Evolutionary conservation across 306 rosid genomes (phyloP), one percentile per base, ranked within the genome.

Genomic region (Arachis stenosperma): DNA sequence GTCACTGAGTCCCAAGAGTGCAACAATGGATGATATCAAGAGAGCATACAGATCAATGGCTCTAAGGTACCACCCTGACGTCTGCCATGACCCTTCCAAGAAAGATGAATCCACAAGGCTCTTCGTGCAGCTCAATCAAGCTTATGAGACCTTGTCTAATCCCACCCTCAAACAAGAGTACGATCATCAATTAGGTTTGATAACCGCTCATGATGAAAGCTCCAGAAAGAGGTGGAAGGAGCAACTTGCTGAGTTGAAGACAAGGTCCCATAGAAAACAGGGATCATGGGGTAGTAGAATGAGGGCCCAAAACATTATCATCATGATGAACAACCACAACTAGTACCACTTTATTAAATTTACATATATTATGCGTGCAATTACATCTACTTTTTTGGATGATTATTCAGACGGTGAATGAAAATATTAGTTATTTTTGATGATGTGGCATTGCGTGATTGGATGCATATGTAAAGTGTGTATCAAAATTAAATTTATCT

Each of bases 1-100:
- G 4, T 67, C 74, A 7, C 44, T 90, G 81, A 88, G 81, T 57
- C 69, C 84, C 0, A 39, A 63, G 2, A 76, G 41, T 3, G 86
- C 88, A 29, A 88, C 84, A 52, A 33, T 11, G 36, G 82, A 80
- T 14, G 97, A 90, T 33, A 85, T 88, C 42, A 90, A 86, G 79
- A 85, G 58, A 63, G 93, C 93, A 0, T 88, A 90, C 4, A 78
- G 90, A 71, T 73, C 65, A 33, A 81, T 81, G 91, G 96, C 91
- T 0, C 88, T 81, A 37, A 74, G 27, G 12, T 85, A 86, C 52
- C 96, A 90, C 37, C 96, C 96, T 0, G 91, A 90, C 12, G 75
- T 84, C 27, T 89, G 89, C 43, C 78, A 14, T 3, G 83, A 84
- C 43, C 63, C 81, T 59, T 63, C 64, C 4, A 80, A 71, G 84